A percentile compares a stretch with the other conserved stretches of the same genome.
Evolutionary conservation across 345 rosid species (phyloP).

Genomic region (Garcia nutans): DNA sequence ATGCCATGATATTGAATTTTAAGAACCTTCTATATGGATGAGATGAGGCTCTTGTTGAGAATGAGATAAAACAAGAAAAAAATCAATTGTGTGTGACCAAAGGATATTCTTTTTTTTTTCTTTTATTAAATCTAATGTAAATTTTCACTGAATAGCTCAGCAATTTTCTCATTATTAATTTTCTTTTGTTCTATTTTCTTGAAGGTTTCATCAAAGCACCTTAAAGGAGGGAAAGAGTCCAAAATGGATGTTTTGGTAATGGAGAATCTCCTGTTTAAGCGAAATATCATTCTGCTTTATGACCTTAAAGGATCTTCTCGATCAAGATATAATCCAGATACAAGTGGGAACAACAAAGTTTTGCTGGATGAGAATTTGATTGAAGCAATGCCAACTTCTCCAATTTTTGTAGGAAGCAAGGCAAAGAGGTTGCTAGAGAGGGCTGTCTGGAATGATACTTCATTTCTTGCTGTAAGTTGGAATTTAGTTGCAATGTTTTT

Average conservation of each 20-base stretch:
- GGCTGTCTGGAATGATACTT: slow-evolving; percentile 95
- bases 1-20: neutral
- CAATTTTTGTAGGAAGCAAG: slow-evolving; percentile 84
- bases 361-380: slow-evolving; percentile 90
- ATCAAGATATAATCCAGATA: slow-evolving; percentile 81
- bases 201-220: slow-evolving; percentile 69
- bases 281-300: slow-evolving; percentile 64
- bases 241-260: slow-evolving; percentile 89
- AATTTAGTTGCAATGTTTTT: slow-evolving; percentile 12
- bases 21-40: neutral
- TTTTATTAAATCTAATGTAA: neutral
- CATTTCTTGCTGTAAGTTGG: slow-evolving; percentile 84
- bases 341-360: slow-evolving; percentile 86
- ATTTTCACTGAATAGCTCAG: slow-evolving; percentile 5
- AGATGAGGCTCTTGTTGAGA: neutral
- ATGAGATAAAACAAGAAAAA: neutral
- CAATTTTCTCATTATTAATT: neutral
- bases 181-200: slow-evolving; percentile 25
- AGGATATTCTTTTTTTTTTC: neutral
- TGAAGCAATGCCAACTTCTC: slow-evolving; percentile 92
- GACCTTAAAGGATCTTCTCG: slow-evolving; percentile 94
- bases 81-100: no score
- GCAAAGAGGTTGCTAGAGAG: slow-evolving; percentile 87
- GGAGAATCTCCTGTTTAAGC: slow-evolving; percentile 88
- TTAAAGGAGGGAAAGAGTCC: slow-evolving; percentile 78